Base-by-base conservation (phyloP, 768 basidiomycete genomes). In the Lentinula edodes region DNA sequence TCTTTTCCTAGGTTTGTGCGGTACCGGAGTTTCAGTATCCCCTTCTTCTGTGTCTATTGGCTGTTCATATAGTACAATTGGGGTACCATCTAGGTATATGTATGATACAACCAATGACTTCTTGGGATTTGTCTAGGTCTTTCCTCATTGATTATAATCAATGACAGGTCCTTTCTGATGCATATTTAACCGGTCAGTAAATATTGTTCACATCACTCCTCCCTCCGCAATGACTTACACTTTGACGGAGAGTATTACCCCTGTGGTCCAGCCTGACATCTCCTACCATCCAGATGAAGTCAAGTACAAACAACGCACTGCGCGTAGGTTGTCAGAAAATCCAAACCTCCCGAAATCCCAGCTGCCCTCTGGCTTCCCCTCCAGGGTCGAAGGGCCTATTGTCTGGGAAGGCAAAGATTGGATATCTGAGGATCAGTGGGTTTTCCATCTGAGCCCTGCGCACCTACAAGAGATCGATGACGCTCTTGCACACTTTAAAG, bases 331-430 rank as follows among this genome's bases (percentile, higher is more conserved):
- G 7, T 69, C 73, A 32, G 75, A 75, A 57, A 70, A 78, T 55
- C 75, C 77, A 3, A 63, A 67, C 43, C 69, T 76, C 2, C 73
- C 72, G 8, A 68, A 71, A 20, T 65, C 66, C 16, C 65, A 75
- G 5, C 71, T 79, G 12, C 78, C 79, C 8, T 65, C 68, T 0
- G 73, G 73, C 15, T 80, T 75, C 61, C 78, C 78, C 7, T 62
- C 66, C 28, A 61, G 70, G 52, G 66, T 77, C 4, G 65, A 71
- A 20, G 74, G 76, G 0, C 79, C 78, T 2, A 74, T 76, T 41
- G 78, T 79, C n/a, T 80, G 79, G 79, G 74, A 78, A 54, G 78
- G 78, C 18, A 74, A 71, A 28, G 76, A 78, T 63, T 80, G 76
- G 75, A 73, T 66, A 46, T 67, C 66, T 54, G 78, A 79, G 61